Evolutionary conservation across 306 rosid genomes (phyloP).

Genomic region (Vigna mungo): DNA sequence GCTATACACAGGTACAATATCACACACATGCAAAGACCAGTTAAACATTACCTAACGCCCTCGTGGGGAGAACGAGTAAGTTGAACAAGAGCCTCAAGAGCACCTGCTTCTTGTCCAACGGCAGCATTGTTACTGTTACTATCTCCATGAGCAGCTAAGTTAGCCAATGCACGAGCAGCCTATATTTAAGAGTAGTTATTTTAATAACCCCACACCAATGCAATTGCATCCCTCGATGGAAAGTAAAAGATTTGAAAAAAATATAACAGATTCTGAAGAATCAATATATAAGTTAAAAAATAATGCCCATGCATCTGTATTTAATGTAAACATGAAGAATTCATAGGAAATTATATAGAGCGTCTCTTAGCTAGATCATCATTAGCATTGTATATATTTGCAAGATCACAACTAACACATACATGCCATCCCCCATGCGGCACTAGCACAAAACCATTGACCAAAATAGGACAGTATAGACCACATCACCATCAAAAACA

Average conservation of each 20-base stretch:
- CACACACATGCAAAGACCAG: conserved; percentile 20
- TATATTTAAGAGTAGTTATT: conserved; percentile 45
- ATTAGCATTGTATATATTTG: not conserved
- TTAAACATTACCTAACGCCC: conserved; percentile 84
- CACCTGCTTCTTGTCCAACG: conserved; percentile 99
- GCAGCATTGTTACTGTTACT: conserved; percentile 98
- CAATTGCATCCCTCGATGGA: conserved; percentile 31
- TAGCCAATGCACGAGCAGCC: conserved; percentile 99
- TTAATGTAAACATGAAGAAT: conserved; percentile 13
- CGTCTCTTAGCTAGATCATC: conserved; percentile 28
- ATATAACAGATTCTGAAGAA: conserved; percentile 17
- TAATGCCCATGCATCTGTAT: conserved; percentile 18
- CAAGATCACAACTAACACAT: conserved; percentile 12
- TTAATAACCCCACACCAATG: conserved; percentile 42
- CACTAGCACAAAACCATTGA: not conserved
- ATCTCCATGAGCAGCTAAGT: conserved; percentile 99
- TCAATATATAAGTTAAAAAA: not conserved
- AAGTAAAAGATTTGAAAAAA: conserved; percentile 1
- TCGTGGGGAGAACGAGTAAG: conserved; percentile 95
- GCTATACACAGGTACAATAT: not conserved
- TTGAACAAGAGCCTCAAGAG: conserved; percentile 99
- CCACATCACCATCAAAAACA: not conserved
- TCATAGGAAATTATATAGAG: conserved; percentile 25
- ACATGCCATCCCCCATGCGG: conserved; percentile 15
- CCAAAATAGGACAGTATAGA: conserved; percentile 8